Evolutionary conservation across 371 early-diverging fungal species (phyloP).

Genomic region (Lichtheimia ornata): DNA sequence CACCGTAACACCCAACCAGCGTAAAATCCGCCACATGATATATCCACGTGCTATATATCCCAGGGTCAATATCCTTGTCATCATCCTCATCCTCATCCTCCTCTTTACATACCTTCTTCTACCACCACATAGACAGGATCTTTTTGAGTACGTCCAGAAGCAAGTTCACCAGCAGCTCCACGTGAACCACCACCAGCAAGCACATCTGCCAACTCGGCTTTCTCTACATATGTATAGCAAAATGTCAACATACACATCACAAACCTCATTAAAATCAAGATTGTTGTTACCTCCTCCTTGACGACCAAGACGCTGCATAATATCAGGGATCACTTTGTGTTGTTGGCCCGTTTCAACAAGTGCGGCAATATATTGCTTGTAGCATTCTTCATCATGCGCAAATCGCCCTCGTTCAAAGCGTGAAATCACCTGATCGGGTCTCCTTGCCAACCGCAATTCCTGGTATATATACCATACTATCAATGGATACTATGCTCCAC

Average conservation of each 20-base stretch:
- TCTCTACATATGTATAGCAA: not conserved
- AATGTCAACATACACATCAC: not conserved
- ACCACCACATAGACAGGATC: slow-evolving; percentile 50
- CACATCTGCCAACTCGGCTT: slow-evolving; percentile 9
- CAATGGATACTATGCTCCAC: not conserved
- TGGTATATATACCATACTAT: slow-evolving; percentile 15
- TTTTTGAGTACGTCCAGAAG: slow-evolving; percentile 21
- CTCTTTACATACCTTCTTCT: slow-evolving; percentile 40
- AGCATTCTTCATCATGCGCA: slow-evolving; percentile 59
- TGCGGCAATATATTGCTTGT: slow-evolving; percentile 65
- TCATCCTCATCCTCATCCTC: not conserved
- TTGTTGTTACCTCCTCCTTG: slow-evolving; percentile 19
- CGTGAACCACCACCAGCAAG: no score
- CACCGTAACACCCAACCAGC: slow-evolving; percentile 70
- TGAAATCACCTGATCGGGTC: slow-evolving; percentile 48
- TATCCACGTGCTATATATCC: slow-evolving; percentile 51
- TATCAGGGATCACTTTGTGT: slow-evolving; percentile 62
- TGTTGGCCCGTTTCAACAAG: slow-evolving; percentile 59
- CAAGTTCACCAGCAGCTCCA: slow-evolving; percentile 5
- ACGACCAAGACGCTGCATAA: slow-evolving; percentile 52
- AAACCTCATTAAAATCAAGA: not conserved
- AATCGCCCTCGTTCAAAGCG: slow-evolving; percentile 64
- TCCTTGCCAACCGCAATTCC: slow-evolving; percentile 58
- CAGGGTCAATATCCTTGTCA: not conserved
- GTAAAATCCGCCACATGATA: slow-evolving; percentile 62